Percentiles rank a stretch among this genome's conserved stretches.
Evolutionary conservation across 441 rosid species (phyloP).

Genomic region (Geranium incanum): DNA sequence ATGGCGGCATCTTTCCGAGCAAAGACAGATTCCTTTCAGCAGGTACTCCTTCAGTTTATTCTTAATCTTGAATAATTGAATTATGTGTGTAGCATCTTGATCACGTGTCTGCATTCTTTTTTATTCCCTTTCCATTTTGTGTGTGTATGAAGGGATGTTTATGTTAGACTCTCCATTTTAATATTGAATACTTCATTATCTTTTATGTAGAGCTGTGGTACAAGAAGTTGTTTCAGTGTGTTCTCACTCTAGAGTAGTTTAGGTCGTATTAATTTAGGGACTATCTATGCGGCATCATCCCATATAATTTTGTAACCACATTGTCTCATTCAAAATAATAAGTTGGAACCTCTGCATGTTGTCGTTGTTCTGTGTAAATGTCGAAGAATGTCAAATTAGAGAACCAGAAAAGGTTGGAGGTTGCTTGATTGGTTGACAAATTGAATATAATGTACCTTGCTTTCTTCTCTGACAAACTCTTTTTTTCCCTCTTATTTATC

Average conservation of each 20-base stretch:
- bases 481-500: conserved; percentile 12
- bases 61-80: background rate
- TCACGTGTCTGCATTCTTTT: background rate
- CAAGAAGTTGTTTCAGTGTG: background rate
- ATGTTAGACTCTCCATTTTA: background rate
- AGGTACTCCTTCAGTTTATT: conserved; percentile 35
- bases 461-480: conserved; percentile 6
- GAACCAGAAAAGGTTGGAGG: background rate
- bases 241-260: background rate
- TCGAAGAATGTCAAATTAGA: background rate
- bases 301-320: background rate
- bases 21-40: conserved; percentile 78
- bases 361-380: background rate
- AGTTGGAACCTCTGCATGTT: background rate
- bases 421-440: background rate
- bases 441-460: background rate
- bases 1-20: conserved; percentile 94
- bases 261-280: background rate
- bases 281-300: background rate
- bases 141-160: background rate
- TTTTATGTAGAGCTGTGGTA: background rate
- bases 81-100: conserved; percentile 5
- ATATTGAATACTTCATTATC: background rate
- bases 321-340: background rate
- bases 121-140: background rate